A percentile compares a stretch with the other conserved stretches of the same genome.
These are phyloP conservation scores for Salix purpurea DNA, from an alignment of 345 rosid genomes.

Conservation along the genomic window DNA sequence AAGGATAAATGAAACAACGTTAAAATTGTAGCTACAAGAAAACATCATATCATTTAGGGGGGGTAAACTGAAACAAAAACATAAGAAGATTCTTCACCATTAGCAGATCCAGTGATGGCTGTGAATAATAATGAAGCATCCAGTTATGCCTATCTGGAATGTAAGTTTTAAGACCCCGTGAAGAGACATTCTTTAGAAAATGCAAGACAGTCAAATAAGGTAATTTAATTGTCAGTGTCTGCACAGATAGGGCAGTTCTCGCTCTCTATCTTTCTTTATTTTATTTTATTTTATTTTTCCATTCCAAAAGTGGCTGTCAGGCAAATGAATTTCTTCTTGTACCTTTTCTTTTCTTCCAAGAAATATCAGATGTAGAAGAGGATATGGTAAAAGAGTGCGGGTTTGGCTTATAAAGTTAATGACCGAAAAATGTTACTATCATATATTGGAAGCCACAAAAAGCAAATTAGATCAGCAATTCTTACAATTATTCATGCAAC, in stretches of 20 bases:
- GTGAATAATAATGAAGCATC: not conserved
- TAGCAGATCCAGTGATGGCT: not conserved
- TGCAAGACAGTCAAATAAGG: not conserved
- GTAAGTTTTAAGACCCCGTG: not conserved
- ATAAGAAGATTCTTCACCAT: conserved; percentile 10
- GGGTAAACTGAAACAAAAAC: conserved; percentile 1
- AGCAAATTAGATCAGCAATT: not conserved
- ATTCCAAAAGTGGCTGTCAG: not conserved
- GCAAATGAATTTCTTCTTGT: not conserved
- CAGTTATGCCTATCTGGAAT: not conserved
- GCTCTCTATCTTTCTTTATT: too few species aligned
- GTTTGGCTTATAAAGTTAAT: not conserved
- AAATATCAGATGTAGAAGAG: not conserved
- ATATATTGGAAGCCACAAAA: not conserved
- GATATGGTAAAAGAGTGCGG: not conserved
- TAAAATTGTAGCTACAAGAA: not conserved
- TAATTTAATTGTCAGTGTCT: conserved; percentile 2
- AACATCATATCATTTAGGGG: not conserved
- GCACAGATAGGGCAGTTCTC: not conserved
- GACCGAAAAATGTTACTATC: not conserved
- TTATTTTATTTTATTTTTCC: not conserved
- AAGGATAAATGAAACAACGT: not conserved
- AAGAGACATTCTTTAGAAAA: not conserved
- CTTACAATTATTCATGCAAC: conserved; percentile 90
- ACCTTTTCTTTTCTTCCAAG: not conserved